Conservation (phyloP, 148 eudicot genomes). For the Pharnaceum exiguum region DNA sequence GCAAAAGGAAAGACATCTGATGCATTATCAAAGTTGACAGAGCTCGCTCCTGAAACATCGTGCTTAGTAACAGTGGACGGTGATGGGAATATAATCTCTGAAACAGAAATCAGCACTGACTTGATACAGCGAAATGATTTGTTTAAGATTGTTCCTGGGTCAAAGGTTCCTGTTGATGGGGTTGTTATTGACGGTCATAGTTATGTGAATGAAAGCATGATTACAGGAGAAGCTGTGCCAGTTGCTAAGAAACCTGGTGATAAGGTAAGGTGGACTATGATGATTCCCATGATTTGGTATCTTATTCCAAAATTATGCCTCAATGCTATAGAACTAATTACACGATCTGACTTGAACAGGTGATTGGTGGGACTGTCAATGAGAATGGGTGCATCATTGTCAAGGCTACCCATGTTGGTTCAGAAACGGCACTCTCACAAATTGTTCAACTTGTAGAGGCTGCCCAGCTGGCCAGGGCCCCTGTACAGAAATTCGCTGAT, state of each 20-base stretch:
- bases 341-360: constrained; percentile 38
- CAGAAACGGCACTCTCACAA: constrained; percentile 94
- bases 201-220: constrained; percentile 97
- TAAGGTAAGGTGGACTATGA: constrained; percentile 43
- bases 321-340: background rate
- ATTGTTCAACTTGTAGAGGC: constrained; percentile 96
- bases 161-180: constrained; percentile 93
- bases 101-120: constrained; percentile 74
- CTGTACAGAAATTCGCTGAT: constrained; percentile 97
- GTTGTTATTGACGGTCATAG: constrained; percentile 78
- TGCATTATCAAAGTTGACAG: constrained; percentile 87
- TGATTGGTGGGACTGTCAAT: constrained; percentile 95
- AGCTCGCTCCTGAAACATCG: constrained; percentile 91
- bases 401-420: constrained; percentile 94
- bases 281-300: constrained; percentile 1
- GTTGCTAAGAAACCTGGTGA: constrained; percentile 84
- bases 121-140: constrained; percentile 83
- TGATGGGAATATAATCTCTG: constrained; percentile 72
- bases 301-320: constrained; percentile 1
- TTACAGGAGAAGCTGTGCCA: constrained; percentile 91
- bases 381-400: constrained; percentile 83
- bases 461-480: constrained; percentile 98
- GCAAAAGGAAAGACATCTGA: constrained; percentile 98
- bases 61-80: constrained; percentile 51
- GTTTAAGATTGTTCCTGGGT: constrained; percentile 87